These are phyloP conservation scores for Phytopythium kandeliae DNA, from an alignment of 352 stramenopile species.

Conservation along the genomic window DNA sequence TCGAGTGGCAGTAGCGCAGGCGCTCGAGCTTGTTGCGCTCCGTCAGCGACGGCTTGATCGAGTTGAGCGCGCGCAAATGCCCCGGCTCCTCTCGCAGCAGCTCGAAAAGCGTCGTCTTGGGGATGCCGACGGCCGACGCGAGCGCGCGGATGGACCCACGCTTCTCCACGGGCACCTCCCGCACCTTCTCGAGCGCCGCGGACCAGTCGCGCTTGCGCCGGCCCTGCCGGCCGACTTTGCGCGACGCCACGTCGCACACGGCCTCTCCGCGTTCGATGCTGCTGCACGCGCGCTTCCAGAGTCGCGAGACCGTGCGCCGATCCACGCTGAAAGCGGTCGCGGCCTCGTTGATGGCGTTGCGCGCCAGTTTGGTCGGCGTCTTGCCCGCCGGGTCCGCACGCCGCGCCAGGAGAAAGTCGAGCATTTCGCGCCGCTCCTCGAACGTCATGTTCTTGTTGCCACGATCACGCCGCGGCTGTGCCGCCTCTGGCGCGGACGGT, in stretches of 20 bases:
- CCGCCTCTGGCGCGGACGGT: no score
- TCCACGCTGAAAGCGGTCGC: slow-evolving; percentile 28
- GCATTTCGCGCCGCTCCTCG: slow-evolving; percentile 34
- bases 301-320: slow-evolving; percentile 32
- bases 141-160: slow-evolving; percentile 33
- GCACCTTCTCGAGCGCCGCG: slow-evolving; percentile 29
- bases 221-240: slow-evolving; percentile 32
- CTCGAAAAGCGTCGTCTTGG: slow-evolving; percentile 40
- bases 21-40: slow-evolving; percentile 36
- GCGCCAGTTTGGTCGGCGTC: slow-evolving; percentile 22
- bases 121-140: slow-evolving; percentile 31
- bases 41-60: slow-evolving; percentile 35
- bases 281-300: slow-evolving; percentile 34
- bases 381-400: slow-evolving; percentile 19
- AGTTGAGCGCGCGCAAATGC: slow-evolving; percentile 19
- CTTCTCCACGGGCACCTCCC: slow-evolving; percentile 30
- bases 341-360: slow-evolving; percentile 36
- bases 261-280: slow-evolving; percentile 33
- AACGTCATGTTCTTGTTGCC: slow-evolving; percentile 38
- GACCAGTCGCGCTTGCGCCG: slow-evolving; percentile 42
- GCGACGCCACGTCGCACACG: slow-evolving; percentile 31
- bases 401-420: slow-evolving; percentile 33
- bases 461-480: slow-evolving; percentile 15
- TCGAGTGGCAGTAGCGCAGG: slow-evolving; percentile 25
- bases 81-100: slow-evolving; percentile 29